These are phyloP conservation scores for Cryptococcus sp. DNA, from an alignment of 1,284 basidiomycete species.

Conservation along the genomic window DNA sequence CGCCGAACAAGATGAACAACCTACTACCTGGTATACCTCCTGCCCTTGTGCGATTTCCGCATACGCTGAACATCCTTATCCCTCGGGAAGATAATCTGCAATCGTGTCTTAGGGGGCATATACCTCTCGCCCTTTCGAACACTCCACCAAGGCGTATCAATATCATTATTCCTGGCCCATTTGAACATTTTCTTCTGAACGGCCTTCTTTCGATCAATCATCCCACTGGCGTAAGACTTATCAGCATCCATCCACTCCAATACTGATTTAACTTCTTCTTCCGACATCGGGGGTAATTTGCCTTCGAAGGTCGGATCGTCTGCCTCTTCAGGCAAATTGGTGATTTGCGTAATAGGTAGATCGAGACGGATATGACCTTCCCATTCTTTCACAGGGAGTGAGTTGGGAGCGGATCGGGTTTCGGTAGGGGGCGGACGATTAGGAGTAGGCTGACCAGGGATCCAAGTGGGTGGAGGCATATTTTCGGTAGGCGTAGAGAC, in stretches of 20 bases:
- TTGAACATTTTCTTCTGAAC: slow-evolving; percentile 33
- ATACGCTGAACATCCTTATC: slow-evolving; percentile 47
- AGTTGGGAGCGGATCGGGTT: slow-evolving; percentile 34
- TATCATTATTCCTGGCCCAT: slow-evolving; percentile 53
- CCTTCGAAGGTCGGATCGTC: slow-evolving; percentile 52
- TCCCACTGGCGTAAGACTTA: slow-evolving; percentile 49
- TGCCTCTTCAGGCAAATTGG: slow-evolving; percentile 55
- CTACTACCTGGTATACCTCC: slow-evolving; percentile 62
- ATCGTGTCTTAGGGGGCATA: slow-evolving; percentile 49
- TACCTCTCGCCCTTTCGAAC: slow-evolving; percentile 29
- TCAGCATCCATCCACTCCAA: slow-evolving; percentile 57
- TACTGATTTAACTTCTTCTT: slow-evolving; percentile 52
- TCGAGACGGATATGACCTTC: slow-evolving; percentile 53
- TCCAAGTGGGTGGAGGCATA: slow-evolving; percentile 41
- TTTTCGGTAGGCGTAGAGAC: neutral
- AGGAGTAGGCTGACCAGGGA: slow-evolving; percentile 19
- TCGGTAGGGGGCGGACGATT: slow-evolving; percentile 16
- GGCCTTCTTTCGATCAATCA: slow-evolving; percentile 38
- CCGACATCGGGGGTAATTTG: slow-evolving; percentile 56
- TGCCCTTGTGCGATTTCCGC: slow-evolving; percentile 51
- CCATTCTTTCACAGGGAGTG: slow-evolving; percentile 44
- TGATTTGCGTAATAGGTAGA: slow-evolving; percentile 61
- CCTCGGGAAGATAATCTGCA: slow-evolving; percentile 64
- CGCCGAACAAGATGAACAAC: slow-evolving; percentile 38
- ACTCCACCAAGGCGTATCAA: slow-evolving; percentile 42